Percentiles rank a stretch among this genome's conserved stretches.
These are phyloP conservation scores for Russula vinacea DNA, from an alignment of 768 basidiomycete species.

Conservation along the genomic window DNA sequence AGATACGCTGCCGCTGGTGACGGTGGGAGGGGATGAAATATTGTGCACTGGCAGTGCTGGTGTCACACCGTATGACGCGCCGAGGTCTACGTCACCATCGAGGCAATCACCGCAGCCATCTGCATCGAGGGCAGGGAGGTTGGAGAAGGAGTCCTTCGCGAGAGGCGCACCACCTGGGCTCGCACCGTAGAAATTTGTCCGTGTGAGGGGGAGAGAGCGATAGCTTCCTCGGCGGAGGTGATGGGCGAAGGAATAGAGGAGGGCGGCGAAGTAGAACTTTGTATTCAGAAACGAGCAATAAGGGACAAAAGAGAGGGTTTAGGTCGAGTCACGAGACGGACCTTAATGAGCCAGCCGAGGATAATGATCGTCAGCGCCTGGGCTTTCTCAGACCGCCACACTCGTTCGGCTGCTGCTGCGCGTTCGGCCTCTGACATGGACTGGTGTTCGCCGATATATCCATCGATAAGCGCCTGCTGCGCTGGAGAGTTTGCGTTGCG, in stretches of 20 bases:
- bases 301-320: background rate
- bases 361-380: slow-evolving; percentile 73
- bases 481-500: slow-evolving; percentile 79
- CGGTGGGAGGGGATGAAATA: slow-evolving; percentile 33
- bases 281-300: background rate
- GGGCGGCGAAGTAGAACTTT: slow-evolving; percentile 85
- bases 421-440: slow-evolving; percentile 65
- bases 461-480: slow-evolving; percentile 77
- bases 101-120: slow-evolving; percentile 40
- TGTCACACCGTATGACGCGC: slow-evolving; percentile 34
- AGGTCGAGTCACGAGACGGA: slow-evolving; percentile 38
- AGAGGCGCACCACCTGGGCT: slow-evolving; percentile 9
- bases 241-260: slow-evolving; percentile 89
- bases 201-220: slow-evolving; percentile 62
- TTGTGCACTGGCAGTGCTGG: slow-evolving; percentile 54
- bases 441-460: slow-evolving; percentile 42
- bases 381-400: slow-evolving; percentile 91
- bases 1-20: background rate
- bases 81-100: slow-evolving; percentile 64
- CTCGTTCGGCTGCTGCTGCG: slow-evolving; percentile 64
- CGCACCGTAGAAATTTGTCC: slow-evolving; percentile 11
- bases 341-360: slow-evolving; percentile 86
- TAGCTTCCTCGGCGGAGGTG: slow-evolving; percentile 93
- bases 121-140: slow-evolving; percentile 35
- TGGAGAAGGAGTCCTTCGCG: slow-evolving; percentile 37